Conservation (phyloP, 108 stramenopile genomes). For the Skeletonema potamos region DNA sequence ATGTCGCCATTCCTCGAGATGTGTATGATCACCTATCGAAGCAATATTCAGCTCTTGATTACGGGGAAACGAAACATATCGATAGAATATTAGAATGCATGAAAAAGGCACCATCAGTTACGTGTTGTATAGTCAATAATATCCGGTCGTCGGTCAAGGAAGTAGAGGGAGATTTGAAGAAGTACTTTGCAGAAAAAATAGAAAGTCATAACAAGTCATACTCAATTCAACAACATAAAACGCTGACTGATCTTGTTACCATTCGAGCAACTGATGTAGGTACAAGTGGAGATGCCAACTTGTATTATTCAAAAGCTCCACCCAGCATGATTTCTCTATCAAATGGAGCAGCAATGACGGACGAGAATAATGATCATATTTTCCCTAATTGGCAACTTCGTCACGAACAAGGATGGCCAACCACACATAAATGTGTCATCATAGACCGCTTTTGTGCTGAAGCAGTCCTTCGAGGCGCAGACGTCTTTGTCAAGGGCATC, state of each 20-base stretch:
- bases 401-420: slow-evolving; percentile 60
- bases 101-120: slow-evolving; percentile 52
- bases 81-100: slow-evolving; percentile 45
- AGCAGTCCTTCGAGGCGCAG: slow-evolving; percentile 74
- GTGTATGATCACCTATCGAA: slow-evolving; percentile 23
- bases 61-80: slow-evolving; percentile 8
- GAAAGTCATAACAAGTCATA: background rate
- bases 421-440: slow-evolving; percentile 53
- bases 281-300: background rate
- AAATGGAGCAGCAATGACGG: background rate
- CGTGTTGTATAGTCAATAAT: slow-evolving; percentile 61
- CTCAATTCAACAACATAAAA: slow-evolving; percentile 15
- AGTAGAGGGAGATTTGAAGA: slow-evolving; percentile 36
- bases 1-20: slow-evolving; percentile 25
- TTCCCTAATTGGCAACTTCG: slow-evolving; percentile 39
- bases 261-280: slow-evolving; percentile 6
- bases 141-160: slow-evolving; percentile 37
- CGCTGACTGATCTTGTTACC: slow-evolving; percentile 12
- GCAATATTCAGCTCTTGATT: slow-evolving; percentile 7
- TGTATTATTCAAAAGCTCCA: slow-evolving; percentile 4
- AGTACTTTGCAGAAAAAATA: slow-evolving; percentile 7
- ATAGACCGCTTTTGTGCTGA: slow-evolving; percentile 79
- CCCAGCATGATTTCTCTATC: background rate
- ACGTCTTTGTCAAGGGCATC: slow-evolving; percentile 74
- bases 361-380: background rate